phyloP scores from a whole-genome alignment of 2,329 filamentous ascomycete genomes.

The Aspergillus terreus region DNA sequence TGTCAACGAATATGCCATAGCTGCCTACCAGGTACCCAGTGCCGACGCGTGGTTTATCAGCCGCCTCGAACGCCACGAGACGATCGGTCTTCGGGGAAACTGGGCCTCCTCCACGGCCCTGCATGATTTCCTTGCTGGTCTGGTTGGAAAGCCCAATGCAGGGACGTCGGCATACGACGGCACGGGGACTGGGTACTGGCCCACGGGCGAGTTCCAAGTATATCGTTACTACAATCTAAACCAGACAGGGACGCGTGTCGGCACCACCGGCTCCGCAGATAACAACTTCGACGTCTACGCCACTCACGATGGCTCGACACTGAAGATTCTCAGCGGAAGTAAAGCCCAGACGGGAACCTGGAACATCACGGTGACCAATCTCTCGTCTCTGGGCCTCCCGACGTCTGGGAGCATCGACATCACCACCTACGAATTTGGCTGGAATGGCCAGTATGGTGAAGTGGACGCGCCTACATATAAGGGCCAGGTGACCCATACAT shows the following conservation, averaged over 20 bases:
- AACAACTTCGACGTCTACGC: not conserved
- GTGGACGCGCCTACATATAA: too few relatives aligned
- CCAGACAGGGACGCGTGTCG: not conserved
- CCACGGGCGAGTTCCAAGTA: not conserved
- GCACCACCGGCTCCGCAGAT: not conserved
- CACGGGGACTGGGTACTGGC: not conserved
- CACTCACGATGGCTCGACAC: not conserved
- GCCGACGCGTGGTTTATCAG: not conserved
- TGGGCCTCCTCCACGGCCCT: not conserved
- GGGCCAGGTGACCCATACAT: too few relatives aligned
- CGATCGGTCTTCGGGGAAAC: not conserved
- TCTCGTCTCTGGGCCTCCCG: not conserved
- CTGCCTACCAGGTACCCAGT: not conserved
- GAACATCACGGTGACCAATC: not conserved
- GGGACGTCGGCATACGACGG: not conserved
- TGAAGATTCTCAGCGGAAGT: not conserved
- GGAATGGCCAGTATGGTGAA: not conserved
- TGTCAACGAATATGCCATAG: not conserved
- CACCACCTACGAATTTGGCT: not conserved
- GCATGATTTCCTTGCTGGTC: not conserved
- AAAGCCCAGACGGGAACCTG: not conserved
- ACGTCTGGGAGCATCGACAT: not conserved
- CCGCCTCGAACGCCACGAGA: not conserved
- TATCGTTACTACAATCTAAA: not conserved
- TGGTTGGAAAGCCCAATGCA: not conserved